phyloP scores from a whole-genome alignment of 345 rosid genomes.

The Turnera subulata region DNA sequence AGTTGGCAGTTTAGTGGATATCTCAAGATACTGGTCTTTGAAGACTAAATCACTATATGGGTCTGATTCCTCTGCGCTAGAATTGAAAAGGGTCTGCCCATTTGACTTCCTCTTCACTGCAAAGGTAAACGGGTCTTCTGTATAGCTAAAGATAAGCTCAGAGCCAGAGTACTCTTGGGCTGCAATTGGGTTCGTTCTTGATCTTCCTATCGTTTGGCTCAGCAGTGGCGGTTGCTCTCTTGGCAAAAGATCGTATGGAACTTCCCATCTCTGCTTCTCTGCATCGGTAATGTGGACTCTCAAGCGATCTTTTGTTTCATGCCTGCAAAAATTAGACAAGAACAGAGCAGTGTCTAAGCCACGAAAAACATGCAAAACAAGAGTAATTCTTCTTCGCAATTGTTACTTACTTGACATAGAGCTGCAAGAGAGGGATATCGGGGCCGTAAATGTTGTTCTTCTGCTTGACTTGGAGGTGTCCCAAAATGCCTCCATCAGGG shows the following conservation, averaged over 20 bases:
- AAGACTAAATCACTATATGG: constrained; percentile 40
- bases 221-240: not conserved
- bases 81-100: constrained; percentile 59
- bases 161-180: constrained; percentile 49
- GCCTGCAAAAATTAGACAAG: constrained; percentile 23
- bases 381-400: no score
- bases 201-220: not conserved
- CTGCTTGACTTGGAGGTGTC: constrained; percentile 74
- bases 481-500: constrained; percentile 67
- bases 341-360: no score
- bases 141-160: constrained; percentile 35
- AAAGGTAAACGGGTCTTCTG: constrained; percentile 60
- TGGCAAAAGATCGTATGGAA: constrained; percentile 30
- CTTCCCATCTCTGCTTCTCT: constrained; percentile 48
- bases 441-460: constrained; percentile 75
- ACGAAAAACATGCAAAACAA: no score
- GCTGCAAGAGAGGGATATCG: constrained; percentile 69
- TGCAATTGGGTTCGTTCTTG: constrained; percentile 2
- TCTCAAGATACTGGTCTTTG: constrained; percentile 72
- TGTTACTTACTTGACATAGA: constrained; percentile 68
- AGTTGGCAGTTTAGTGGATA: constrained; percentile 51
- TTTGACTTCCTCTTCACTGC: constrained; percentile 50
- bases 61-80: constrained; percentile 31
- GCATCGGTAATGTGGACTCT: constrained; percentile 52
- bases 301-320: constrained; percentile 46